A percentile compares a stretch with the other conserved stretches of the same genome.
These are phyloP conservation scores for Trichoderma atroviride DNA, from an alignment of 2,329 filamentous ascomycete genomes.

Conservation along the genomic window DNA sequence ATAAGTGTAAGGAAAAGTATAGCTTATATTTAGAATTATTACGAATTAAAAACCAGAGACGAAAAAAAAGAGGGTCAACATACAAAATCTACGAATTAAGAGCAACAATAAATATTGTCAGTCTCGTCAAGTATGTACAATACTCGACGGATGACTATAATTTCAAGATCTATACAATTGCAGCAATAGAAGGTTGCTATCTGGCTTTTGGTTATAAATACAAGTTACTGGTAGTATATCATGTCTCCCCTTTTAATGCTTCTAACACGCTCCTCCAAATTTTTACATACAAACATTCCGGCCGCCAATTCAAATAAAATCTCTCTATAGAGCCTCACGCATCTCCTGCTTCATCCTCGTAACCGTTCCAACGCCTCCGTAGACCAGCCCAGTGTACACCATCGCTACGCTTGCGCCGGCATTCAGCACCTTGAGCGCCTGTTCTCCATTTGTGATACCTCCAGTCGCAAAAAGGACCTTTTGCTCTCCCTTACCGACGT, in stretches of 20 bases:
- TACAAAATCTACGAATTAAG: no score
- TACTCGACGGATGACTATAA: no score
- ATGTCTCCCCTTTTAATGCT: slow-evolving; percentile 1
- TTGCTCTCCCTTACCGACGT: slow-evolving; percentile 44
- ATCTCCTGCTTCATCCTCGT: slow-evolving; percentile 68
- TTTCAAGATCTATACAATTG: not conserved
- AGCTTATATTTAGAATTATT: no score
- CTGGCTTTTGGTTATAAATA: slow-evolving; percentile 18
- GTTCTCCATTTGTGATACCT: slow-evolving; percentile 84
- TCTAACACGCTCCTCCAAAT: not conserved
- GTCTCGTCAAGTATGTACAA: no score
- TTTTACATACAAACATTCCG: not conserved
- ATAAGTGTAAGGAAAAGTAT: no score
- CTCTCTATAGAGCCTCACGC: slow-evolving; percentile 45
- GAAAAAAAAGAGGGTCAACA: no score
- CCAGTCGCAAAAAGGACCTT: slow-evolving; percentile 94
- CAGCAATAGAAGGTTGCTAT: slow-evolving; percentile 8
- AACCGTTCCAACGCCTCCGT: slow-evolving; percentile 65
- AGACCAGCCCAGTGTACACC: slow-evolving; percentile 79
- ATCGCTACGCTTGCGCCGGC: slow-evolving; percentile 90
- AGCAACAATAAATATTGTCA: no score
- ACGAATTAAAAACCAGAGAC: no score
- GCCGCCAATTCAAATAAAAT: not conserved
- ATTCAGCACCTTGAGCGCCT: slow-evolving; percentile 80
- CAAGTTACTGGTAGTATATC: slow-evolving; percentile 10